These are phyloP conservation scores for Talaromyces trachyspermus DNA, from an alignment of 495 filamentous ascomycete genomes.

Conservation along the genomic window DNA sequence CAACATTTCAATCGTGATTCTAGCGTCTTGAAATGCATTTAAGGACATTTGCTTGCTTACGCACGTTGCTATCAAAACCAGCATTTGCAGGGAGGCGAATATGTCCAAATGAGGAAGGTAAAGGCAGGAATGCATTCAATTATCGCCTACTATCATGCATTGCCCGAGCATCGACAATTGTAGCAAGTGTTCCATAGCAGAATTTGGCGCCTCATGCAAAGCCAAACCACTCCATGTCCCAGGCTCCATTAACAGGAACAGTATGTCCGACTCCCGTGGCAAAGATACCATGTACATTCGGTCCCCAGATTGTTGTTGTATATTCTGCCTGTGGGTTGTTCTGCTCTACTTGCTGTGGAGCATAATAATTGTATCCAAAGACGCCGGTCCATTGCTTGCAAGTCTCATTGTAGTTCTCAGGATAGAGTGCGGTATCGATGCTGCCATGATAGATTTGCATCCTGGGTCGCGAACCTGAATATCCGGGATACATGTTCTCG, in stretches of 20 bases:
- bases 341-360: conserved; percentile 20
- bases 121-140: no score
- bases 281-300: conserved; percentile 37
- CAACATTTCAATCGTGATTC: no score
- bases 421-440: conserved; percentile 40
- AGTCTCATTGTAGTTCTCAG: conserved; percentile 39
- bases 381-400: conserved; percentile 53
- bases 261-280: conserved; percentile 42
- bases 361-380: conserved; percentile 22
- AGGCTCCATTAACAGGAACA: conserved; percentile 18
- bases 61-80: no score
- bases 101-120: no score
- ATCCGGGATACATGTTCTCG: conserved; percentile 42
- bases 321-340: conserved; percentile 41
- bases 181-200: no score
- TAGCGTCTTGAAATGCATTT: no score
- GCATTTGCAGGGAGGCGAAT: no score
- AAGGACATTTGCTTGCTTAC: no score
- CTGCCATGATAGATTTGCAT: conserved; percentile 50
- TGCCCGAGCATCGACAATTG: no score
- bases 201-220: no score
- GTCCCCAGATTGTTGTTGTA: conserved; percentile 38
- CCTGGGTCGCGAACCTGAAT: conserved; percentile 42
- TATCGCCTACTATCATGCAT: no score
- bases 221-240: conserved; percentile 5